These are phyloP conservation scores for Pleurotus tuoliensis DNA, from an alignment of 768 basidiomycete species.

Conservation along the genomic window DNA sequence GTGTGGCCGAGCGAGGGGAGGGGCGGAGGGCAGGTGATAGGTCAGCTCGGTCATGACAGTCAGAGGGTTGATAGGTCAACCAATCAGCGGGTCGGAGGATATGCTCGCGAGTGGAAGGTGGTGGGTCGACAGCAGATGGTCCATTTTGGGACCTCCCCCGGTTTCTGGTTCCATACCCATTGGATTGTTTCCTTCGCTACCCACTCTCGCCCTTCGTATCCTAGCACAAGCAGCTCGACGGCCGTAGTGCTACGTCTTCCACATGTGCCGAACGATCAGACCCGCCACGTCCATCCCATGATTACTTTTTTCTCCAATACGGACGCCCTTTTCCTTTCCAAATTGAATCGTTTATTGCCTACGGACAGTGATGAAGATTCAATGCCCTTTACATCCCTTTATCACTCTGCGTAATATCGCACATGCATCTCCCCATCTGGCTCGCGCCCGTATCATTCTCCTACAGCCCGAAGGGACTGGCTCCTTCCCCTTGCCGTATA, in stretches of 20 bases:
- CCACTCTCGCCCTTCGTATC: slow-evolving; percentile 18
- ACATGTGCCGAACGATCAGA: not conserved
- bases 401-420: slow-evolving; percentile 19
- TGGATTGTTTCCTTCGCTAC: not conserved
- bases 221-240: slow-evolving; percentile 18
- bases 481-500: slow-evolving; percentile 4
- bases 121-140: slow-evolving; percentile 8
- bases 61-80: slow-evolving; percentile 14
- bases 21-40: slow-evolving; percentile 45
- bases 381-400: slow-evolving; percentile 26
- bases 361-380: slow-evolving; percentile 12
- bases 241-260: slow-evolving; percentile 22
- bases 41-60: slow-evolving; percentile 24
- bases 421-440: slow-evolving; percentile 11
- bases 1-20: slow-evolving; percentile 40
- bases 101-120: not conserved
- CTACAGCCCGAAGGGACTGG: not conserved
- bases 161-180: not conserved
- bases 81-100: not conserved
- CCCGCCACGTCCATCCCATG: slow-evolving; percentile 3
- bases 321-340: slow-evolving; percentile 78
- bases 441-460: slow-evolving; percentile 27
- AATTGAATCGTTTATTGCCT: slow-evolving; percentile 17
- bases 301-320: slow-evolving; percentile 36
- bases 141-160: not conserved